These are phyloP conservation scores for Trichoderma brevicompactum DNA, from an alignment of 2,329 filamentous ascomycete genomes.

Conservation along the genomic window DNA sequence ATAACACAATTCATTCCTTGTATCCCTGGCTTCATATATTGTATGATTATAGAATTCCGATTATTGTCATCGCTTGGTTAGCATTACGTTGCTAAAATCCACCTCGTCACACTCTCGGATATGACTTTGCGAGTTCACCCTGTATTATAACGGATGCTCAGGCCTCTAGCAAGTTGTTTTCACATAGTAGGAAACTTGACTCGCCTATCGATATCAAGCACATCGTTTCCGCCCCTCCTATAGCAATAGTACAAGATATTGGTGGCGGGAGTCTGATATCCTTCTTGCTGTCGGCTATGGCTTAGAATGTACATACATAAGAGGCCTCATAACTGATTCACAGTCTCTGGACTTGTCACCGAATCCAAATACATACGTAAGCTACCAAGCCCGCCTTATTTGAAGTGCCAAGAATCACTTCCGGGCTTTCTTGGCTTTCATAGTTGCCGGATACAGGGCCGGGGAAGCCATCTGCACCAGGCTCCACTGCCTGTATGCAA, in stretches of 20 bases:
- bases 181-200: too few relatives aligned
- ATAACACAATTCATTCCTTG: background rate
- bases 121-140: background rate
- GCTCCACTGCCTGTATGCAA: background rate
- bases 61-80: background rate
- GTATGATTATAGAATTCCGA: background rate
- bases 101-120: background rate
- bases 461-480: background rate
- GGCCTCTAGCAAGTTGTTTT: too few relatives aligned
- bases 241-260: too few relatives aligned
- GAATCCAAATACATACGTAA: background rate
- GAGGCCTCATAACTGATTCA: too few relatives aligned
- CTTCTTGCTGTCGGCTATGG: too few relatives aligned
- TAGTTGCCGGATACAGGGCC: background rate
- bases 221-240: too few relatives aligned
- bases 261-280: too few relatives aligned
- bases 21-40: background rate
- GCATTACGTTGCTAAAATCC: background rate
- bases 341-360: background rate
- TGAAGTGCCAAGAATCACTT: background rate
- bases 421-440: background rate
- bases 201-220: too few relatives aligned
- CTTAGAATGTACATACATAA: too few relatives aligned
- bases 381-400: background rate
- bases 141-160: background rate